Percentiles rank a stretch among this genome's conserved stretches.
Conservation (phyloP, 176 grass and related monocot genomes). For the Musa troglodytarum region DNA sequence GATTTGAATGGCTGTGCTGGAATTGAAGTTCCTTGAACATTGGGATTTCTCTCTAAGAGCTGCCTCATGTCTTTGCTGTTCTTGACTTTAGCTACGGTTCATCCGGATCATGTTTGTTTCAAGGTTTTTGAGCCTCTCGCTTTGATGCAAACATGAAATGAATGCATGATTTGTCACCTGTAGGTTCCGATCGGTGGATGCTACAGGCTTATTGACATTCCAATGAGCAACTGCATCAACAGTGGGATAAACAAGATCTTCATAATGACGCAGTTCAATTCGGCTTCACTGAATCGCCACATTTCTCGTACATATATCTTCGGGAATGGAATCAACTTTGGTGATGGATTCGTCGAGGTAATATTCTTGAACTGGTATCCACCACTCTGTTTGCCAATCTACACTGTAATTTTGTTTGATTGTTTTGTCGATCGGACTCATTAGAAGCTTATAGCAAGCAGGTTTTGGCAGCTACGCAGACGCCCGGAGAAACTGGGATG, state of each 20-base stretch:
- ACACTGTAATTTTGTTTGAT: no score
- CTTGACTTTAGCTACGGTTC: no score
- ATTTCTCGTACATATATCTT: constrained; percentile 48
- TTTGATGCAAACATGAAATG: neutral
- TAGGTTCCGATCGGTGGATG: constrained; percentile 75
- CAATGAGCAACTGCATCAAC: constrained; percentile 80
- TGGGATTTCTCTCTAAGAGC: no score
- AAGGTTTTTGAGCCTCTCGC: no score
- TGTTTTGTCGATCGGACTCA: neutral
- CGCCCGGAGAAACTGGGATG: constrained; percentile 49
- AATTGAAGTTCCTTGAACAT: neutral
- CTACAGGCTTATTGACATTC: constrained; percentile 63
- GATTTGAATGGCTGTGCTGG: neutral
- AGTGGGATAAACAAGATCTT: constrained; percentile 74
- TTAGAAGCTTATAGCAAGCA: constrained; percentile 15
- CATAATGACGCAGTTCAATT: constrained; percentile 76
- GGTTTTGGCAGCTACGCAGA: constrained; percentile 69
- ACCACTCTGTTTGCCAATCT: no score
- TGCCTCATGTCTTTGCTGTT: no score
- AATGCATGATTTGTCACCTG: no score
- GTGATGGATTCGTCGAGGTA: constrained; percentile 73
- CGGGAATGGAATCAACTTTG: constrained; percentile 54
- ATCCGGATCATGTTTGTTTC: no score
- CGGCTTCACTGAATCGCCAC: constrained; percentile 58
- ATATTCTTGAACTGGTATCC: neutral